These are phyloP conservation scores for Gamsiella multidivaricata DNA, from an alignment of 192 early-diverging fungal genomes.

Conservation along the genomic window DNA sequence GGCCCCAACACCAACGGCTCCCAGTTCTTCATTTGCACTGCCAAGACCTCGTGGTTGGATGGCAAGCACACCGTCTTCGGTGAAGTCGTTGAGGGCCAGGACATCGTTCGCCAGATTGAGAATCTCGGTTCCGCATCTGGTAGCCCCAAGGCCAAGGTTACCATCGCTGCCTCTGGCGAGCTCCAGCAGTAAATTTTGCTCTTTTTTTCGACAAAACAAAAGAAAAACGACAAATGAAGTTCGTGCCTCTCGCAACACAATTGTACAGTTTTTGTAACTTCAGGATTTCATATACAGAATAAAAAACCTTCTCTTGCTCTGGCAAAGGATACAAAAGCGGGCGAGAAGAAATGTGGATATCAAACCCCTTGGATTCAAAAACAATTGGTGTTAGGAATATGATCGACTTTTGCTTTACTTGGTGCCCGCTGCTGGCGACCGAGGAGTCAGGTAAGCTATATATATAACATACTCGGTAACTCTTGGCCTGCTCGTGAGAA, in stretches of 20 bases:
- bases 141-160: constrained; percentile 58
- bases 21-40: constrained; percentile 92
- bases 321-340: not conserved
- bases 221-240: not conserved
- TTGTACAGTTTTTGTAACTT: constrained; percentile 1
- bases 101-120: constrained; percentile 77
- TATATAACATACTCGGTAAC: too few relatives aligned
- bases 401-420: too few relatives aligned
- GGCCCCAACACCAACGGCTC: constrained; percentile 89
- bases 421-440: too few relatives aligned
- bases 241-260: not conserved
- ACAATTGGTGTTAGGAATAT: too few relatives aligned
- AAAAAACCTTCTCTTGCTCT: too few relatives aligned
- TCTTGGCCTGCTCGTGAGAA: too few relatives aligned
- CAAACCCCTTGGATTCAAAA: too few relatives aligned
- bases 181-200: constrained; percentile 65
- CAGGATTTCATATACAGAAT: too few relatives aligned
- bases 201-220: not conserved
- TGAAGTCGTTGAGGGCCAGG: constrained; percentile 73
- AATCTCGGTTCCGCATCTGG: constrained; percentile 64
- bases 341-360: too few relatives aligned
- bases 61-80: constrained; percentile 89
- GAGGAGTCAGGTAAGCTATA: too few relatives aligned
- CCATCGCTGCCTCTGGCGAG: constrained; percentile 76
- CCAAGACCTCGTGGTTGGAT: constrained; percentile 87